A percentile compares a stretch with the other conserved stretches of the same genome.
phyloP scores from a whole-genome alignment of 228 moss, liverwort and hornwort genomes.

The Sphagnum fallax region DNA sequence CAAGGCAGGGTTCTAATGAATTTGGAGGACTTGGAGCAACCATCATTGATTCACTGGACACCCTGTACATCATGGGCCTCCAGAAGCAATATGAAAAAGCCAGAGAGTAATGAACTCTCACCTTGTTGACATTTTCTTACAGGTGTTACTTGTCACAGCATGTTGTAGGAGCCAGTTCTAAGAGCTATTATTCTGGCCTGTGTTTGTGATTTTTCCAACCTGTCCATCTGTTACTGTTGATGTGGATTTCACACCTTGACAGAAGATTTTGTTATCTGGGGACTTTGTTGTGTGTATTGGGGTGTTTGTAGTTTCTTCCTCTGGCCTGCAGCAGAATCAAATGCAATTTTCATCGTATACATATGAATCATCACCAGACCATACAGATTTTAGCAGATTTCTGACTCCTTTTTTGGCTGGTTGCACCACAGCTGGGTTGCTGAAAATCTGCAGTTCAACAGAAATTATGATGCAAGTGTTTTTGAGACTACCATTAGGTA shows the following conservation, averaged over 20 bases:
- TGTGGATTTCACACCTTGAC: too few relatives aligned
- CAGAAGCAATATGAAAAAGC: conserved; percentile 80
- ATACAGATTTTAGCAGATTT: background rate
- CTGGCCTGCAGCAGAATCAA: too few relatives aligned
- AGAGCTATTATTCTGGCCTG: too few relatives aligned
- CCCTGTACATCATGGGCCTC: conserved; percentile 86
- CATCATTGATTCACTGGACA: conserved; percentile 90
- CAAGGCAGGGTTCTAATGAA: conserved; percentile 62
- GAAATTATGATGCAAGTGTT: conserved; percentile 71
- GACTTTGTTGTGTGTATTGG: too few relatives aligned
- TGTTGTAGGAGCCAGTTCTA: too few relatives aligned
- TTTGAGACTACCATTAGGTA: conserved; percentile 99
- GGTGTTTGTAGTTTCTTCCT: too few relatives aligned
- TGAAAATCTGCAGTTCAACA: conserved; percentile 73
- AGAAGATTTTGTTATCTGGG: too few relatives aligned
- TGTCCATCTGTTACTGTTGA: too few relatives aligned
- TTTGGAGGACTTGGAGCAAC: conserved; percentile 90
- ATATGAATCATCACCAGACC: background rate
- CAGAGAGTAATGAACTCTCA: conserved; percentile 48
- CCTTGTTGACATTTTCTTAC: background rate
- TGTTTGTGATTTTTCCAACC: too few relatives aligned
- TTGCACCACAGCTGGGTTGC: conserved; percentile 63
- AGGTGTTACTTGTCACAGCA: background rate
- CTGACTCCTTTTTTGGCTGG: background rate
- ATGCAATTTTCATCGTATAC: too few relatives aligned